A percentile compares a stretch with the other conserved stretches of the same genome.
Evolutionary conservation across 306 rosid species (phyloP).

Genomic region (Ceratonia siliqua): DNA sequence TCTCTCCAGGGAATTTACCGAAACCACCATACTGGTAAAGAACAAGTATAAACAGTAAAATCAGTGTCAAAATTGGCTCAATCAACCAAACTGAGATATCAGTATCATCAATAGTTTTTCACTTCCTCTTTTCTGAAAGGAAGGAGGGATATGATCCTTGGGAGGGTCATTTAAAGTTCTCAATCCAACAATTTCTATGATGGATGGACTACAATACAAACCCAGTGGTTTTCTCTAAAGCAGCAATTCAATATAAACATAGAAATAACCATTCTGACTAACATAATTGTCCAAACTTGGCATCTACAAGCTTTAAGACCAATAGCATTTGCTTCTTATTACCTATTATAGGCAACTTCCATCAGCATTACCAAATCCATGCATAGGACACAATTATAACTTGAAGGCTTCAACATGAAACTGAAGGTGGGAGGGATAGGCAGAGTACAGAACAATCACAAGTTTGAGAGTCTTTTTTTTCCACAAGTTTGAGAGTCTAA

Average conservation of each 20-base stretch:
- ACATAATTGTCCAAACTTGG: not conserved
- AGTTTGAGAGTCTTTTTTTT: too few relatives aligned
- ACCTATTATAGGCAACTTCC: not conserved
- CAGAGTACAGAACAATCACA: too few relatives aligned
- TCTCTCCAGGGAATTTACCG: slow-evolving; percentile 70
- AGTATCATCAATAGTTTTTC: not conserved
- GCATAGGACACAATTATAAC: slow-evolving; percentile 6
- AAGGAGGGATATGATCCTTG: not conserved
- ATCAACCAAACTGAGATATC: not conserved
- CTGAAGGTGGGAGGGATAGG: too few relatives aligned
- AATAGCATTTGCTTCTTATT: not conserved
- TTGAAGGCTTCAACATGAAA: not conserved
- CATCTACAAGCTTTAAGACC: not conserved
- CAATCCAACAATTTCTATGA: not conserved
- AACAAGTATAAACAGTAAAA: slow-evolving; percentile 34
- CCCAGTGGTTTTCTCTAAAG: slow-evolving; percentile 1
- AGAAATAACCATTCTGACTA: not conserved
- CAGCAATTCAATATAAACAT: not conserved
- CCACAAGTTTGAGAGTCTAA: not conserved
- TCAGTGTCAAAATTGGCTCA: slow-evolving; percentile 27
- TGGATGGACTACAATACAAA: not conserved
- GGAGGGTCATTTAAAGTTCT: not conserved
- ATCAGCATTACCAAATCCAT: not conserved
- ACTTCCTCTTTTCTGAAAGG: not conserved
- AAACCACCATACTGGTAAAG: slow-evolving; percentile 81